These are phyloP conservation scores for Ascochyta fabae DNA, from an alignment of 2,329 filamentous ascomycete genomes.

Conservation along the genomic window DNA sequence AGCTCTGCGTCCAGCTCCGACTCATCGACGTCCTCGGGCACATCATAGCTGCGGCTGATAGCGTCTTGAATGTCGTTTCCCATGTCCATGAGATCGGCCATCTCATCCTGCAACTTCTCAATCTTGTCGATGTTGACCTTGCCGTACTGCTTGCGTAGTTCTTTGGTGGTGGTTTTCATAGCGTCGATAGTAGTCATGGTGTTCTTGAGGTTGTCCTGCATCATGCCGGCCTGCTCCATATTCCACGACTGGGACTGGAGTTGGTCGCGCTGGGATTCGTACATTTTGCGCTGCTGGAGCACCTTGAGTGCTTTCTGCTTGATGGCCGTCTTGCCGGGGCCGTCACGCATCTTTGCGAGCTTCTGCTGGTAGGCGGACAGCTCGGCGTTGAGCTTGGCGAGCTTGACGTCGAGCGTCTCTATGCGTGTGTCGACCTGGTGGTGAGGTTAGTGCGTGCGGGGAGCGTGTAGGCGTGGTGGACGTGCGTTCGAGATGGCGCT, in stretches of 20 bases:
- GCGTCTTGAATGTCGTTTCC: conserved; percentile 98
- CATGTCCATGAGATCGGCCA: conserved; percentile 97
- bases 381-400: conserved; percentile 89
- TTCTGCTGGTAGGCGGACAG: conserved; percentile 87
- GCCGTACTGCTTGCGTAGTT: conserved; percentile 90
- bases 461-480: conserved; percentile 14
- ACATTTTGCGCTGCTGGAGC: conserved; percentile 89
- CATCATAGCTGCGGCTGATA: conserved; percentile 86
- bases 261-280: conserved; percentile 93
- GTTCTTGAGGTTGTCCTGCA: conserved; percentile 98
- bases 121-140: conserved; percentile 98
- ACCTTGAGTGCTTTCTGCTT: conserved; percentile 95
- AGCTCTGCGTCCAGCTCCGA: conserved; percentile 94
- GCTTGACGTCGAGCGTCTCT: conserved; percentile 89
- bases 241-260: conserved; percentile 96
- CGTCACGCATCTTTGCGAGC: conserved; percentile 91
- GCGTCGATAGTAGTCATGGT: conserved; percentile 98
- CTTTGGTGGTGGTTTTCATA: conserved; percentile 96
- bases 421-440: conserved; percentile 78
- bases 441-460: conserved; percentile 24
- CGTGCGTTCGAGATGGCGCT: conserved; percentile 80
- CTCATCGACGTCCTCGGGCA: conserved; percentile 97
- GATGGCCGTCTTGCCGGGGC: conserved; percentile 88
- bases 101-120: conserved; percentile 96
- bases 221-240: conserved; percentile 97